Base-by-base conservation (phyloP, 2,329 filamentous ascomycete species). In the Mycocentrospora acerina region DNA sequence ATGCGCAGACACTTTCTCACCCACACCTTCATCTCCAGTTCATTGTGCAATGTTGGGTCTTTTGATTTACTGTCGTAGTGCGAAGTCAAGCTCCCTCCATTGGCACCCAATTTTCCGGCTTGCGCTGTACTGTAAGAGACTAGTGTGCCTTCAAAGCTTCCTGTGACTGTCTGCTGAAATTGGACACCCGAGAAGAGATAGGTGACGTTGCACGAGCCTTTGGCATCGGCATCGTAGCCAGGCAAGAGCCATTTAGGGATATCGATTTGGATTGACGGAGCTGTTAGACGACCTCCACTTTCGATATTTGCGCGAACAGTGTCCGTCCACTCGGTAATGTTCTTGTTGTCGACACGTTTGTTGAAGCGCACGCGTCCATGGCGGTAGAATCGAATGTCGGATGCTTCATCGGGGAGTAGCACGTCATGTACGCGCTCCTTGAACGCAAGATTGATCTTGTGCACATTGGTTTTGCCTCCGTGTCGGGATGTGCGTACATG, bases 161-260 rank as follows among this genome's bases (percentile, higher is more conserved):
- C 55, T 4, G 19, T 35, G 15, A 60, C 44, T 14, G 40, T 46
- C 32, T 68, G 60, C 3, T 52, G 44, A 30, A 64, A 58, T 25
- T 54, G 51, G 3, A 66, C 48, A 13, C 57, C 57, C 1, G 55
- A 52, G 37, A 64, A 64, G 28, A 62, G 37, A 24, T 60, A 68
- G 8, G 44, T 55, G 16, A 61, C 41, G 4, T 35, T 34, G 7
- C 29, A 29, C 26, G 40, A 30, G 10, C 44, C 48, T 11, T 45
- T 40, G 7, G 35, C 33, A 27, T 51, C 33, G 1, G 32, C 31
- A 12, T 47, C 17, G 18, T 34, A 42, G 13, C 51, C 57, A 4
- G 44, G 48, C 4, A 66, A 51, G 1, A 49, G 50, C 59, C 59
- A 63, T 17, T 43, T 51, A 4, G 65, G 65, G 8, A 68, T 56